phyloP scores from a whole-genome alignment of 2,329 filamentous ascomycete genomes.

The Fusarium coffeatum region DNA sequence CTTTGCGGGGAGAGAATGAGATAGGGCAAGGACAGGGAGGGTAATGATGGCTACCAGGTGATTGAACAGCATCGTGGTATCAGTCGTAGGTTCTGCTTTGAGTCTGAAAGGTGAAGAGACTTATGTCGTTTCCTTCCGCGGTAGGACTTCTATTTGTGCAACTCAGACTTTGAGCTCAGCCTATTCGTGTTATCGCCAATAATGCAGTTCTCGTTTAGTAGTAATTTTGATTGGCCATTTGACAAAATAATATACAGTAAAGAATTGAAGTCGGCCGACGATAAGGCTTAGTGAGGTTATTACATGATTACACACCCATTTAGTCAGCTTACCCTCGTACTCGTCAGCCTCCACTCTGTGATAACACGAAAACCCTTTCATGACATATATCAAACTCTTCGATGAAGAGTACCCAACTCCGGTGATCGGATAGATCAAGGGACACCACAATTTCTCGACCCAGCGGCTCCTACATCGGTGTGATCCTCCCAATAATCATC shows the following conservation, averaged over 20 bases:
- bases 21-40: background rate
- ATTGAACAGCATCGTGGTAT: background rate
- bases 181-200: fast-evolving
- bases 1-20: background rate
- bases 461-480: no score
- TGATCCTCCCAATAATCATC: no score
- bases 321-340: background rate
- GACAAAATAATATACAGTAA: background rate
- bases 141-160: background rate
- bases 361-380: background rate
- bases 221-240: fast-evolving
- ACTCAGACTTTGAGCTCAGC: no score
- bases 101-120: background rate
- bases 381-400: background rate
- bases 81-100: fast-evolving
- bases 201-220: background rate
- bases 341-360: background rate
- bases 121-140: fast-evolving
- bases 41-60: background rate
- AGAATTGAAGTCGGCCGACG: background rate
- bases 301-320: background rate
- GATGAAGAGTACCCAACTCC: no score
- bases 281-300: background rate
- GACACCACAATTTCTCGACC: background rate
- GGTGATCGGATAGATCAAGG: background rate